Conservation (phyloP, 352 stramenopile species). For the Aphanomyces invadans region DNA sequence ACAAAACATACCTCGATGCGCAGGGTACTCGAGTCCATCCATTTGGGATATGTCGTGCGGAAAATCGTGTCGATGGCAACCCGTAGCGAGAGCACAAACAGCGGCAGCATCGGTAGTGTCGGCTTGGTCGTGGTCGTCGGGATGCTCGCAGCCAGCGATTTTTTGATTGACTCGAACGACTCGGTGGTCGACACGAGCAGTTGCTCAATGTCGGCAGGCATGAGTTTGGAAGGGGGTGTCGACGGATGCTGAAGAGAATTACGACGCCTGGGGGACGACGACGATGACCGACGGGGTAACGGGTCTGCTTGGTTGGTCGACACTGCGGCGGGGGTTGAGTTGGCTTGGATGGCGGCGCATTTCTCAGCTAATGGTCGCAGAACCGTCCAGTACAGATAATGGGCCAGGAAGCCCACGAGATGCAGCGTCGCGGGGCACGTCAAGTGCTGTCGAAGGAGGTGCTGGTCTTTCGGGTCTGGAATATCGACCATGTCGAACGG, state of each 20-base stretch:
- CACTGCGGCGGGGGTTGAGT: not conserved
- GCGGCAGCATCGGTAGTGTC: conserved; percentile 29
- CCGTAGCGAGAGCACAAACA: conserved; percentile 51
- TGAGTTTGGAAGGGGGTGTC: not conserved
- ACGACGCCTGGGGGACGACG: not conserved
- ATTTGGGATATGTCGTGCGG: conserved; percentile 53
- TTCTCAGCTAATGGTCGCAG: conserved; percentile 5
- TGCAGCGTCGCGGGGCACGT: not conserved
- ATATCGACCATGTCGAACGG: conserved; percentile 35
- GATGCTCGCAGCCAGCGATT: not conserved
- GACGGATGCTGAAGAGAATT: not conserved
- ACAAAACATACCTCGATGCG: conserved; percentile 16
- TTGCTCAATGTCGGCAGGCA: conserved; percentile 6
- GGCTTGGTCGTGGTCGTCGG: conserved; percentile 1
- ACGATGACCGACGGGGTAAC: not conserved
- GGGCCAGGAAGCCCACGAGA: conserved; percentile 15
- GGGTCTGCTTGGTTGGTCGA: not conserved
- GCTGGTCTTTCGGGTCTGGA: conserved; percentile 1
- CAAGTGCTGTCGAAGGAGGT: not conserved
- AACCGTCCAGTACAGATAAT: conserved; percentile 23
- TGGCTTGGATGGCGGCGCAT: not conserved
- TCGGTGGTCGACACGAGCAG: conserved; percentile 16
- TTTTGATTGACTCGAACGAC: conserved; percentile 19
- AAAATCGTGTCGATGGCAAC: conserved; percentile 53
- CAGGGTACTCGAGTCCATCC: conserved; percentile 29